Conservation (phyloP, 2,329 filamentous ascomycete genomes). For the Parafenestella ontariensis region DNA sequence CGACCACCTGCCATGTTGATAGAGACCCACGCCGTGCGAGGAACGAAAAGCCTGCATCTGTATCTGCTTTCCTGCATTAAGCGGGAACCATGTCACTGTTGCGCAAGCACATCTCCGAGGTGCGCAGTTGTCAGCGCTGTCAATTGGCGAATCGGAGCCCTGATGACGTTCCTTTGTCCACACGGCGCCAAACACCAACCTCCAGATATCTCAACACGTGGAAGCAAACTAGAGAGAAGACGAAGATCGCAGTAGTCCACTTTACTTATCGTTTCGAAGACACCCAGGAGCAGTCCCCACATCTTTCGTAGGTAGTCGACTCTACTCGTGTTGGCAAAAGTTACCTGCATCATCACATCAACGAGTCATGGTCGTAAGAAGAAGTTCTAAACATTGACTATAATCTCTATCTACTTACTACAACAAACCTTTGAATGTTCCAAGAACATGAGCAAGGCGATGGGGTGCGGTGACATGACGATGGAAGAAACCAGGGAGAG, state of each 20-base stretch:
- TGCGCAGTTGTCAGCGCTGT: background rate
- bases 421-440: no score
- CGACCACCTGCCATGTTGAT: conserved; percentile 5
- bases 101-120: background rate
- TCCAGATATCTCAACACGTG: background rate
- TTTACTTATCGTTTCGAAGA: no score
- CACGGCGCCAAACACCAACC: background rate
- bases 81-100: background rate
- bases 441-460: background rate
- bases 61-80: background rate
- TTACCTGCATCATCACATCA: no score
- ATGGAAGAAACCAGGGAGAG: background rate
- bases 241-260: no score
- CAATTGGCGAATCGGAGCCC: conserved; percentile 12
- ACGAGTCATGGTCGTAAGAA: no score
- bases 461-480: background rate
- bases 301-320: no score
- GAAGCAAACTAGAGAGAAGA: no score
- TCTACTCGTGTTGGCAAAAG: no score
- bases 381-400: no score
- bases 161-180: background rate
- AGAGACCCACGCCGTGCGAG: conserved; percentile 7
- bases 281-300: no score
- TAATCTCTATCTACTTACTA: no score
- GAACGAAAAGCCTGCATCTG: conserved; percentile 5